Conservation (phyloP, 139 green algal species). For the Picochlorum sp. region DNA sequence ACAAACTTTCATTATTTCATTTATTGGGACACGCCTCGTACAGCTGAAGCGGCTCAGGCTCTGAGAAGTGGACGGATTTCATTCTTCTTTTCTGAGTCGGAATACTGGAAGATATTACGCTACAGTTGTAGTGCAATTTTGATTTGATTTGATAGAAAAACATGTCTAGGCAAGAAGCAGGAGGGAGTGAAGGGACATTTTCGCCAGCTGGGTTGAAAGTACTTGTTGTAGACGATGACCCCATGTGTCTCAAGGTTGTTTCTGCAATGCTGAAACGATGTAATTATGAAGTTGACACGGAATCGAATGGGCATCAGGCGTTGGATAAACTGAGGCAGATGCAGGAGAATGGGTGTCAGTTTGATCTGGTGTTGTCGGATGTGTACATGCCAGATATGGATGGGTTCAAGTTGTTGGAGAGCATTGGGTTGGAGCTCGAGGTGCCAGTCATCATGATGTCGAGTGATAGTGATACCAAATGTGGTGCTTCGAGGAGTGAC, state of each 20-base stretch:
- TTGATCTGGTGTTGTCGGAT: slow-evolving; percentile 92
- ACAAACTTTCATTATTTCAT: too few species aligned
- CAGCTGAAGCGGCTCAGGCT: too few species aligned
- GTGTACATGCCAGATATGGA: slow-evolving; percentile 98
- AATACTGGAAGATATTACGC: too few species aligned
- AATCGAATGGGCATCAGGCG: slow-evolving; percentile 46
- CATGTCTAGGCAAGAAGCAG: too few species aligned
- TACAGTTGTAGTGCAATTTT: too few species aligned
- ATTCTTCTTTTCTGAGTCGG: too few species aligned
- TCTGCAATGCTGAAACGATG: slow-evolving; percentile 82
- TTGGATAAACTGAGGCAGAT: slow-evolving; percentile 50
- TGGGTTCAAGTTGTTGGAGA: slow-evolving; percentile 89
- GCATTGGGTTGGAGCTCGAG: slow-evolving; percentile 84
- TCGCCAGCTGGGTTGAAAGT: slow-evolving; percentile 30
- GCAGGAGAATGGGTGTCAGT: slow-evolving; percentile 37
- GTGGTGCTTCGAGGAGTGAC: slow-evolving; percentile 88
- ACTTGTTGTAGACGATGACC: slow-evolving; percentile 90
- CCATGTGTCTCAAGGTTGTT: slow-evolving; percentile 83
- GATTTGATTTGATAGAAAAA: too few species aligned
- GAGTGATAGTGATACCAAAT: slow-evolving; percentile 76
- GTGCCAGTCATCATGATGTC: slow-evolving; percentile 98
- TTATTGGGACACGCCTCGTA: too few species aligned
- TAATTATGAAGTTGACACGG: slow-evolving; percentile 61
- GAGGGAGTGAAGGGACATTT: neutral
- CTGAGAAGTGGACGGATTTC: too few species aligned